Conservation (phyloP, 208 protist species). For the Trichomonas tenax region DNA sequence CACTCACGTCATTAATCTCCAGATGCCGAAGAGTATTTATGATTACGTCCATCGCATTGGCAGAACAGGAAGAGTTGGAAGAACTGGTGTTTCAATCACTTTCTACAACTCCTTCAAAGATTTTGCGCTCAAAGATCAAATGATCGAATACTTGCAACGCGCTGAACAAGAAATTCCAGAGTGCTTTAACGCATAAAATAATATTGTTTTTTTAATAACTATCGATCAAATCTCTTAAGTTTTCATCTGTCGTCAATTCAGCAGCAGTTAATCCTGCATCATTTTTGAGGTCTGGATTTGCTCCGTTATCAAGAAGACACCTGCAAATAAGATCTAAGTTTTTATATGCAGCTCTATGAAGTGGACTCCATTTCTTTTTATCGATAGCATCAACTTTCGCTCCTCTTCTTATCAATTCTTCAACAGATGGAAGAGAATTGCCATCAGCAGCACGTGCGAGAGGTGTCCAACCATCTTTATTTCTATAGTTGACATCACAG, state of each 20-base stretch:
- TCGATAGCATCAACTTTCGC: not conserved
- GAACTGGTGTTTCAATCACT: slow-evolving; percentile 64
- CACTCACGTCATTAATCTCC: slow-evolving; percentile 93
- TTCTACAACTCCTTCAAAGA: slow-evolving; percentile 56
- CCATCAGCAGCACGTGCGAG: not conserved
- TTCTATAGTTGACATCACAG: not conserved
- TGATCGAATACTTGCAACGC: not conserved
- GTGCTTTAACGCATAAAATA: not conserved
- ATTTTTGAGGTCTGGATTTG: not conserved
- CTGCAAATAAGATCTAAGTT: too few species aligned
- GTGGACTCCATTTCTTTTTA: not conserved
- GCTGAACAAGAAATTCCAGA: not conserved
- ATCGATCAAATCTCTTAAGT: not conserved
- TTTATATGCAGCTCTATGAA: not conserved
- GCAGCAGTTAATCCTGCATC: not conserved
- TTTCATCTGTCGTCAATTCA: not conserved
- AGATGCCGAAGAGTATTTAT: slow-evolving; percentile 94
- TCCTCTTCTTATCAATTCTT: not conserved
- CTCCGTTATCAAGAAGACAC: not conserved
- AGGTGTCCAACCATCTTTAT: not conserved
- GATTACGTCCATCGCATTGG: slow-evolving; percentile 67
- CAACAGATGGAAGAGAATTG: not conserved
- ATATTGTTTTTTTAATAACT: not conserved
- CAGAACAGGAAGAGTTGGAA: slow-evolving; percentile 65
- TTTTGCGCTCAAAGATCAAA: not conserved